Conservation (phyloP, 192 early-diverging fungal genomes). For the Linnemannia schmuckeri region DNA sequence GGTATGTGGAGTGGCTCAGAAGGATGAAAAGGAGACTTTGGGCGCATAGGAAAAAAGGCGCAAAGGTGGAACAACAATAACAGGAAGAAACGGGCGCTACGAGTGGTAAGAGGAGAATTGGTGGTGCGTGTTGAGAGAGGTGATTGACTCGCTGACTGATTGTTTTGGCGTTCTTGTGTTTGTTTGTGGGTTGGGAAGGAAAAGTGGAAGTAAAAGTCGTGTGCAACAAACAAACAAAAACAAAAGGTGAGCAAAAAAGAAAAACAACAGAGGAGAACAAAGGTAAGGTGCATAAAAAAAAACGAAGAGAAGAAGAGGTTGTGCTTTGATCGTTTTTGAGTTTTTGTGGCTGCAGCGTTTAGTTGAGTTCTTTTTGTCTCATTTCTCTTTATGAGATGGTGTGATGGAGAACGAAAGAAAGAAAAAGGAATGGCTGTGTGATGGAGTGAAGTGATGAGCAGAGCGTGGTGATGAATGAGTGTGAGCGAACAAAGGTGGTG, state of each 20-base stretch:
- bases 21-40: background rate
- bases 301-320: background rate
- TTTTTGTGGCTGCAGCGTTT: background rate
- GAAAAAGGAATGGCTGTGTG: background rate
- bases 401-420: background rate
- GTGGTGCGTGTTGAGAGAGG: background rate
- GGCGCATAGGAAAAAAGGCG: conserved; percentile 1
- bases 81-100: background rate
- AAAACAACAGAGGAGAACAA: too few species aligned
- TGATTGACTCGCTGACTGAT: background rate
- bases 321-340: background rate
- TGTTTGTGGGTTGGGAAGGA: too few species aligned
- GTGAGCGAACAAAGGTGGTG: background rate
- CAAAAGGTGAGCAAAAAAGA: too few species aligned
- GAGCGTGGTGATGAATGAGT: background rate
- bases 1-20: background rate
- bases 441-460: background rate
- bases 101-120: background rate
- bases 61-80: background rate
- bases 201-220: too few species aligned
- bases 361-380: background rate
- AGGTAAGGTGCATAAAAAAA: background rate
- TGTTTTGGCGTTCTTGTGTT: background rate
- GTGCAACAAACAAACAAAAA: too few species aligned
- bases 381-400: conserved; percentile 3